Conservation (phyloP, 148 eudicot genomes). For the Rhododendron simsii region DNA sequence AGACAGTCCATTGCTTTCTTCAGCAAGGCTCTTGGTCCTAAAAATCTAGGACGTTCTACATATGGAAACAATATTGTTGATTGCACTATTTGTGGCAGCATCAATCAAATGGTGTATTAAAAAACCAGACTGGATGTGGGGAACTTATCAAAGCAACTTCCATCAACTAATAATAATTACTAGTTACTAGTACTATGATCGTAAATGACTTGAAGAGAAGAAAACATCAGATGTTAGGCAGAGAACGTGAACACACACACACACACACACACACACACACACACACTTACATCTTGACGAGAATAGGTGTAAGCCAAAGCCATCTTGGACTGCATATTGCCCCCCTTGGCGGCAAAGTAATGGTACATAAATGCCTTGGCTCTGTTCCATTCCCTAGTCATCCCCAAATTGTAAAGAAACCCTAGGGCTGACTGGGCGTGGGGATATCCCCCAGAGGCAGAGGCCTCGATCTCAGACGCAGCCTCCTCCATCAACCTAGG, state of each 20-base stretch:
- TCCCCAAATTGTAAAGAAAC: slow-evolving; percentile 70
- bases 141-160: neutral
- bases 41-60: neutral
- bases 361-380: slow-evolving; percentile 78
- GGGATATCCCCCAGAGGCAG: slow-evolving; percentile 50
- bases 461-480: slow-evolving; percentile 54
- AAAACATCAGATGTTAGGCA: neutral
- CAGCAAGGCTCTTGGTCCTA: neutral
- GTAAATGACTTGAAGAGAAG: neutral
- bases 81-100: neutral
- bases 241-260: neutral
- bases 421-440: slow-evolving; percentile 79
- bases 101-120: neutral
- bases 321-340: slow-evolving; percentile 85
- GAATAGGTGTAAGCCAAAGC: slow-evolving; percentile 73
- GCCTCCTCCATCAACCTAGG: slow-evolving; percentile 58
- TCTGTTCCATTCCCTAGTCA: slow-evolving; percentile 45
- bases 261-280: neutral
- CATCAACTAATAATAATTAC: neutral
- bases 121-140: neutral
- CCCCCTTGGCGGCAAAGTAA: slow-evolving; percentile 64
- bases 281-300: slow-evolving; percentile 62
- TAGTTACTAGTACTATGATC: neutral
- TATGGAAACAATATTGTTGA: neutral
- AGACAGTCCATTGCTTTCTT: neutral